Evolutionary conservation across 805 yeast genomes (phyloP), one percentile per base, ranked within the genome.

Genomic region (Schizosaccharomyces japonicus): DNA sequence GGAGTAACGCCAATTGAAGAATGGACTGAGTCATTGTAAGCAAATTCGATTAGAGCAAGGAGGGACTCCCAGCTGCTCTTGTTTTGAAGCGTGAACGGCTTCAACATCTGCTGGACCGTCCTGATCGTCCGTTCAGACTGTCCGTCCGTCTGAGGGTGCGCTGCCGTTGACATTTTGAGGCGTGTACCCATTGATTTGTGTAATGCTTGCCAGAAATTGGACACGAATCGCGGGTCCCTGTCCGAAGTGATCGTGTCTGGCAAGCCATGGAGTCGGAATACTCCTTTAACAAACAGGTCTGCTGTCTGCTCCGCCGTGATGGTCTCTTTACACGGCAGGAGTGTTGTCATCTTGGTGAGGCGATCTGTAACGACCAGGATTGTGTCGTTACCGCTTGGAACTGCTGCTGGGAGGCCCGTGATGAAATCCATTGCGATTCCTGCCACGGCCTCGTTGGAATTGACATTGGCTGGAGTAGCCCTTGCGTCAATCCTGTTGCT

Each of bases 361-460:
- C 52, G 36, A 46, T 54, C 53, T 1, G 52, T 53, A 7, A 55
- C 51, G 3, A 53, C 56, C 4, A 52, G 13, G 17, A 55, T 47
- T 4, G 44, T 15, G 33, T 55, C 48, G 23, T 25, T 39, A 5
- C 51, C 51, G n/a, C n/a, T n/a, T n/a, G n/a, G n/a, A 4, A 39
- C 26, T 5, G 39, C n/a, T 1, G 53, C 53, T 6, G n/a, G 44
- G 44, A 55, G 25, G 3, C 50, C 54, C 11, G 49, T 33, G 3
- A 55, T 32, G 34, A 55, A 49, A 39, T 54, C 57, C 53, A 54
- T 47, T 7, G 52, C 34, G 25, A 51, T 8, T 32, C 17, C 8
- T 10, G 23, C 53, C 54, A 51, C 11, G 51, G 48, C 13, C 19
- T 17, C 6, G 45, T 28, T 8, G 52, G 55, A 33, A 52, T 46